Base-by-base conservation (phyloP, 768 basidiomycete species). In the Mrakia blollopis region DNA sequence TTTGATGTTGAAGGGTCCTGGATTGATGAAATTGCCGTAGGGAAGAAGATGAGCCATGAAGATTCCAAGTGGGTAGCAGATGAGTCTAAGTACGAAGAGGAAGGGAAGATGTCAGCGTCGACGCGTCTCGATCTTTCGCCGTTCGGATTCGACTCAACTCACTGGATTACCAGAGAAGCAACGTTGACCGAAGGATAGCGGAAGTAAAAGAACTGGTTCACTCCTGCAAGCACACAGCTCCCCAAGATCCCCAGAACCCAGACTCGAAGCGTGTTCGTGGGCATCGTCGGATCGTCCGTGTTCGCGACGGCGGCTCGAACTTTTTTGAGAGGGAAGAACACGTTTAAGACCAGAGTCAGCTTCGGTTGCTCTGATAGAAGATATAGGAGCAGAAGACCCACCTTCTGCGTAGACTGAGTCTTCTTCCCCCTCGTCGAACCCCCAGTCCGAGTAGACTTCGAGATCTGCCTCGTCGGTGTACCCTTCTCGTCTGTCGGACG, bases 171-270 rank as follows among this genome's bases (percentile, higher is more conserved):
- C n/a, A 78, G 44, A 16, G 73, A 54, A 0, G 73, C 65, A 18
- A 78, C 77, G 18, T 50, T 74, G 54, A 78, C 44, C 10, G 65
- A 60, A 10, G 77, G 77, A 44, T 78, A 78, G 25, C 77, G 72
- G 18, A 68, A 78, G 69, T 78, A 78, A 54, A 74, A 74, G 67
- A 78, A 78, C 73, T 78, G 77, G 23, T 78, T 78, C 61, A 78
- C 73, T 5, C 73, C 77, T 10, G 65, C 52, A 7, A 78, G 57
- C 0, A 78, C 32, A 39, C 70, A 39, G 1, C 39, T 6, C 9
- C 77, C 72, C 30, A 60, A 16, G 16, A 65, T 18, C 39, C 77
- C 72, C 0, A 78, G 67, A 4, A 78, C 28, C 77, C 77, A 78
- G n/a, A 78, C 72, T 21, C 77, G 21, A 21, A 78, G 35, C 68